Base-by-base conservation (phyloP, 108 stramenopile genomes). In the Cyclotella baltica region DNA sequence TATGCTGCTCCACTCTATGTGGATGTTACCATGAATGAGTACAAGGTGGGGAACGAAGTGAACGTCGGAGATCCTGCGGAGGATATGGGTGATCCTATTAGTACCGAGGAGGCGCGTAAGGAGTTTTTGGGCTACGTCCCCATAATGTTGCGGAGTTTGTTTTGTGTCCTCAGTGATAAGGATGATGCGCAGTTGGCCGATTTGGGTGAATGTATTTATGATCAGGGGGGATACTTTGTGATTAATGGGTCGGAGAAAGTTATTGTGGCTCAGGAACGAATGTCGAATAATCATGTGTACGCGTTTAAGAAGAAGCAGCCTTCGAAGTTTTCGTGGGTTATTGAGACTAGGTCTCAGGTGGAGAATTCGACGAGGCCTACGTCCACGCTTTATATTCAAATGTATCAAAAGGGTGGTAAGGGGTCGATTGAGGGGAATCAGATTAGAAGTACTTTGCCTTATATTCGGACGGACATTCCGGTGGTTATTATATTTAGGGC, bases 161-260 rank as follows among this genome's bases (percentile, higher is more conserved):
- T 94, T 90, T 99, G 99, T 75, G 97, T 97, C 0, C 73, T 99
- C 61, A 87, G 88, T 62, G 96, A 97, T 68, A 96, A 96, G 83
- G 92, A 91, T 64, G 98, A 98, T 85, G 88, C 89, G n/a, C 96
- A 98, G 74, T 86, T 98, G 62, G 89, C 92, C 23, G 97, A 99
- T 80, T 85, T 98, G 75, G 97, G 97, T 56, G 99, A 99, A 81
- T 99, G 99, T 81, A 97, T 98, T 72, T 99, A 96, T 77, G 99
- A 99, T 84, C 98, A 98, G 86, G 99, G 99, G 28, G 99, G 99
- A 18, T 99, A 99, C 88, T 99, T 99, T 86, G 94, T 99, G 37
- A 98, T 99, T 77, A 99, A 99, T 76, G 99, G 99, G 13, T 91
- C 92, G 30, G 99, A 99, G 80, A 99, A 98, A 85, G 99, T 99